phyloP scores from a whole-genome alignment of 2,329 filamentous ascomycete species.

The Magnaporthales sp. region DNA sequence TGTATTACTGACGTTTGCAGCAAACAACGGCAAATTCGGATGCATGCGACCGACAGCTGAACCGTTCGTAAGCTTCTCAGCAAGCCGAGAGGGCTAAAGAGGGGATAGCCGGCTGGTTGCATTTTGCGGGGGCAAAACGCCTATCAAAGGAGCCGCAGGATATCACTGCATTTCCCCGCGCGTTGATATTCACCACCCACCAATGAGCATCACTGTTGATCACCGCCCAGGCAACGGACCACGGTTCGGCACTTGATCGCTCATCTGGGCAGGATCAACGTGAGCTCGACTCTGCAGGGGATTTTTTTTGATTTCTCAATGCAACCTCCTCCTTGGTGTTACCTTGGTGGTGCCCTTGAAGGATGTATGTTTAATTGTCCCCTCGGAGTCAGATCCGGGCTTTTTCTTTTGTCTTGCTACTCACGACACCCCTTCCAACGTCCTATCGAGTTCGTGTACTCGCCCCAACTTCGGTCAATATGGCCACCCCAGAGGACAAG shows the following conservation, averaged over 20 bases:
- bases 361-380: background rate
- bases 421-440: background rate
- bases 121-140: background rate
- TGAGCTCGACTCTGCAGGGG: too few species aligned
- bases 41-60: background rate
- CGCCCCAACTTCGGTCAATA: background rate
- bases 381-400: background rate
- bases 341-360: background rate
- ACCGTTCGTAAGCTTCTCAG: background rate
- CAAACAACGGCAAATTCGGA: background rate
- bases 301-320: background rate
- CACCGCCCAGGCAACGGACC: background rate
- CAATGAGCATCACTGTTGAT: background rate
- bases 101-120: background rate
- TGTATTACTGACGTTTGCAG: background rate
- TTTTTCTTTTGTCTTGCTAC: background rate
- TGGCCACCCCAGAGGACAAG: slow-evolving; percentile 1
- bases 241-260: background rate
- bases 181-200: background rate
- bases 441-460: background rate
- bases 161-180: background rate
- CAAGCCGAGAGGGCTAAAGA: background rate
- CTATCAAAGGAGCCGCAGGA: background rate
- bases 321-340: background rate
- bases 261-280: background rate